Base-by-base conservation (phyloP, 208 protist genomes). In the Leishmania mexicana region DNA sequence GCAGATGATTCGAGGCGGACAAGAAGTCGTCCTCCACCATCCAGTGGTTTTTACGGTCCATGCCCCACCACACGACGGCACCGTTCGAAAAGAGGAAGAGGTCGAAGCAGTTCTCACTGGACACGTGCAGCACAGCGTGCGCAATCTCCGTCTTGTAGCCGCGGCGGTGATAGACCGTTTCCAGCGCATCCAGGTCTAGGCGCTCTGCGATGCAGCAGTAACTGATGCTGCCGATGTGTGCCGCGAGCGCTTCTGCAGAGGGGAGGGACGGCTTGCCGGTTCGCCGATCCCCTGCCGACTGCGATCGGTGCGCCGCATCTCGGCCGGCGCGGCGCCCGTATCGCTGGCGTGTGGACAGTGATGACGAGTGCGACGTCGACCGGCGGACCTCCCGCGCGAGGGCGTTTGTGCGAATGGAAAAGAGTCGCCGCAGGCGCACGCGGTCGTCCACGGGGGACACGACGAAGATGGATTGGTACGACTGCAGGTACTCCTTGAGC, bases 391-490 rank as follows among this genome's bases (percentile, higher is more conserved):
- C 70, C 24, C 70, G 71, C 64, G 45, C 81, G 2, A 47, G 57
- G 5, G 38, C 80, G 5, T 40, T 47, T 11, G 76, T 84, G 53
- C 76, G 87, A 42, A 62, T 81, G 38, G 49, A 86, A 82, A 78
- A 83, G 24, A 76, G 65, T 10, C 85, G 84, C 42, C 89, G 90
- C 42, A 96, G 83, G 42, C 84, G 87, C 40, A 96, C 92, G 51
- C 87, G 89, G 64, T 93, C 90, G 72, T 92, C 85, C 17, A 96
- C 75, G 17, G 92, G 92, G 2, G 90, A 96, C 19, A 94, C 87
- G 49, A 90, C 88, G 79, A 96, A 96, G 68, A 96, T 91, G n/a
- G 90, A 91, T 60, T 94, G 92, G 76, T 94, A 96, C 31, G 89
- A 90, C 53, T 94, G 89, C 65, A 96, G 85, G 60, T 92, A 96